Percentiles rank a stretch among this genome's conserved stretches.
Evolutionary conservation across 2,329 filamentous ascomycete species (phyloP).

Genomic region (Dryadomyces quercivorus): DNA sequence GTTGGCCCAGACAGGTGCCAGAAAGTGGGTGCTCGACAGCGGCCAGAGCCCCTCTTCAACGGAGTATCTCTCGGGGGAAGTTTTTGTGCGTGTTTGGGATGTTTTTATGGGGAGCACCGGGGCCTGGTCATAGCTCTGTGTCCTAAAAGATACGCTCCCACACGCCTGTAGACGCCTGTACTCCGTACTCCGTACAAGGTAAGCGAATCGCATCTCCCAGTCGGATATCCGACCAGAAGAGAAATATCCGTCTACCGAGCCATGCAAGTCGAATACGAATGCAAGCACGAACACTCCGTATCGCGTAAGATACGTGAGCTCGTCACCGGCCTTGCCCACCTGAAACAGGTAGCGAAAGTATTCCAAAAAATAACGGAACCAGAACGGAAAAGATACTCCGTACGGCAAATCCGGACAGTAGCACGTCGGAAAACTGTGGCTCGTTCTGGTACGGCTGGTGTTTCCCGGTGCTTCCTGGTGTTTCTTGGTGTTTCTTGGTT

Average conservation of each 20-base stretch:
- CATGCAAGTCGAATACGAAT: no score
- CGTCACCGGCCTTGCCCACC: no score
- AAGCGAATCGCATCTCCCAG: not conserved
- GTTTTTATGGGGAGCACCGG: not conserved
- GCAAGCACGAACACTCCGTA: no score
- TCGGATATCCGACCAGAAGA: not conserved
- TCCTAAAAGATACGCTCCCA: not conserved
- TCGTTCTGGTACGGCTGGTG: no score
- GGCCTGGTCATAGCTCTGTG: not conserved
- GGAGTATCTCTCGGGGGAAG: constrained; percentile 2
- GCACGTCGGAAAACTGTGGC: not conserved
- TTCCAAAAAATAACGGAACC: not conserved
- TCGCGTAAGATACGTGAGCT: no score
- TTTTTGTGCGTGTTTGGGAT: not conserved
- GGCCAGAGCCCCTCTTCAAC: not conserved
- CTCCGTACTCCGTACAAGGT: no score
- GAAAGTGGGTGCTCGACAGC: no score
- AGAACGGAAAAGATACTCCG: not conserved
- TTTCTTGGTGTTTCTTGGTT: no score
- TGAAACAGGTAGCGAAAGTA: not conserved
- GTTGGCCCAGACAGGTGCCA: no score
- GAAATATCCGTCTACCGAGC: no score
- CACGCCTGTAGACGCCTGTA: no score
- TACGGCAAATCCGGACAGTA: not conserved
- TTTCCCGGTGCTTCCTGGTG: no score